Evolutionary conservation across 306 rosid genomes (phyloP).

Genomic region (Cucumis cinereus): DNA sequence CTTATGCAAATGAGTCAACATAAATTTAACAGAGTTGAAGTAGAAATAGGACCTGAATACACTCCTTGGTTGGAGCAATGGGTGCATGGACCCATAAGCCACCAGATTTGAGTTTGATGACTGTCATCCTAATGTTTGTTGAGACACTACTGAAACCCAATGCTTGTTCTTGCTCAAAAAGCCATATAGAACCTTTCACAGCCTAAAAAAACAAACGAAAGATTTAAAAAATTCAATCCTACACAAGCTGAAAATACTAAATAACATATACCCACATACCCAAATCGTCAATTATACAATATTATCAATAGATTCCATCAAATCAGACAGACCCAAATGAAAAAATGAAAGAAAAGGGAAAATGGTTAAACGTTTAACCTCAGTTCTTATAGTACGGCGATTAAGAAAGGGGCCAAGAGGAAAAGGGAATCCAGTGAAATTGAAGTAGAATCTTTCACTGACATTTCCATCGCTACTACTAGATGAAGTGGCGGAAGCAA

Average conservation of each 20-base stretch:
- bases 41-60: slow-evolving; percentile 57
- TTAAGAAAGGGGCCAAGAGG: slow-evolving; percentile 94
- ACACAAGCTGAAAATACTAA: background rate
- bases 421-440: slow-evolving; percentile 90
- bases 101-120: slow-evolving; percentile 90
- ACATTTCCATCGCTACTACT: slow-evolving; percentile 13
- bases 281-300: background rate
- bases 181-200: slow-evolving; percentile 77
- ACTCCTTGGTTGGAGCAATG: slow-evolving; percentile 94
- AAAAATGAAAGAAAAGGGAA: background rate
- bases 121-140: slow-evolving; percentile 95
- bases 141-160: slow-evolving; percentile 97
- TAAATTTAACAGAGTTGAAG: background rate
- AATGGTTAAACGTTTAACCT: slow-evolving; percentile 40
- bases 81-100: slow-evolving; percentile 98
- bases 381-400: slow-evolving; percentile 68
- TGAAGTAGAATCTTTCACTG: slow-evolving; percentile 78
- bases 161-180: slow-evolving; percentile 96
- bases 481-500: slow-evolving; percentile 35
- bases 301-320: background rate
- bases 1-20: no score
- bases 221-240: background rate
- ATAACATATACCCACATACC: background rate
- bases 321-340: no score
- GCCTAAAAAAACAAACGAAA: slow-evolving; percentile 38